phyloP scores from a whole-genome alignment of 306 rosid genomes.

The Cucurbita ficifolia region DNA sequence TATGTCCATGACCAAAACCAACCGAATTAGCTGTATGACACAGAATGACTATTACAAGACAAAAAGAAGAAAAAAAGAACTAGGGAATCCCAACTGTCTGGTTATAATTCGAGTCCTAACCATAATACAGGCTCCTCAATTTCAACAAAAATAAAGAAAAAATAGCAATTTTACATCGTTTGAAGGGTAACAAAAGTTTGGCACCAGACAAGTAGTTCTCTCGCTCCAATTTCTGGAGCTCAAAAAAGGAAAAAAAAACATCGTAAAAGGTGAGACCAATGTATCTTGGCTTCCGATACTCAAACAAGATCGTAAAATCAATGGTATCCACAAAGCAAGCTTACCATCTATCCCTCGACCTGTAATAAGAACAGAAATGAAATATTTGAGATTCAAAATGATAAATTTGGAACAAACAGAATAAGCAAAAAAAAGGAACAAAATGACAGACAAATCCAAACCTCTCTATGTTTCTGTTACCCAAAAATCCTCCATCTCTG shows the following conservation, averaged over 20 bases:
- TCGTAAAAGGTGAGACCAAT: constrained; percentile 18
- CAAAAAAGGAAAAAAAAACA: constrained; percentile 8
- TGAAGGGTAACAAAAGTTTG: constrained; percentile 17
- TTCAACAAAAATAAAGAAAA: constrained; percentile 4
- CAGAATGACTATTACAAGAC: constrained; percentile 13
- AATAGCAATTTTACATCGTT: constrained; percentile 26
- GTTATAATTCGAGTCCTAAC: constrained; percentile 21
- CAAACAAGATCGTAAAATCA: constrained; percentile 19
- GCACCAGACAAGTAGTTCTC: constrained; percentile 15
- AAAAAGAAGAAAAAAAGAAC: neutral
- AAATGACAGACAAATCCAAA: constrained; percentile 18
- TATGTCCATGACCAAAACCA: constrained; percentile 2
- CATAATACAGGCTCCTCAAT: constrained; percentile 26
- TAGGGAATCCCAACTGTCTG: constrained; percentile 17
- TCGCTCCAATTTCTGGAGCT: constrained; percentile 25
- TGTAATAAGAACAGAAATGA: constrained; percentile 8
- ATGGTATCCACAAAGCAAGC: constrained; percentile 8
- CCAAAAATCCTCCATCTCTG: constrained; percentile 63
- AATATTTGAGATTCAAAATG: neutral
- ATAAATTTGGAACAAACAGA: neutral
- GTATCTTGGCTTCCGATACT: constrained; percentile 28
- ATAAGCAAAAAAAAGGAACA: neutral
- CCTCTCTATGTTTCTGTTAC: constrained; percentile 63
- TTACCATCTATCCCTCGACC: constrained; percentile 51
- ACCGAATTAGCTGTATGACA: constrained; percentile 20